Conservation (phyloP, 2,329 filamentous ascomycete genomes). For the Botrytis tulipae region DNA sequence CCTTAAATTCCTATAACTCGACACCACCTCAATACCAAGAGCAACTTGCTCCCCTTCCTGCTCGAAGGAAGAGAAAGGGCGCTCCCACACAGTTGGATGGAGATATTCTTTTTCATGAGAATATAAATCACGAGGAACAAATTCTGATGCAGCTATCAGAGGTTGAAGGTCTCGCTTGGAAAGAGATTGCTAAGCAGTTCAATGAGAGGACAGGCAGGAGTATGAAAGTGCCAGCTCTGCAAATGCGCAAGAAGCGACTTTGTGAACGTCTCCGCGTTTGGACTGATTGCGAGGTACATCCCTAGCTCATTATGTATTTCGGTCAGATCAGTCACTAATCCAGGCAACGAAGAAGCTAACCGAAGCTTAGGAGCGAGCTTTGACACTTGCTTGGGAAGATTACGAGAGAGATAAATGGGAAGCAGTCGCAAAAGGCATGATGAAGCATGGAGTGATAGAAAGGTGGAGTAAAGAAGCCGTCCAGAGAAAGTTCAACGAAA, state of each 20-base stretch:
- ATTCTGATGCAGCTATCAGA: slow-evolving; percentile 39
- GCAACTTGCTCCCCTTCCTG: neutral
- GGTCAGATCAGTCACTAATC: slow-evolving; percentile 21
- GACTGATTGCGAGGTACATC: slow-evolving; percentile 29
- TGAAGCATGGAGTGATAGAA: slow-evolving; percentile 37
- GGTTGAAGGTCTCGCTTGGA: slow-evolving; percentile 39
- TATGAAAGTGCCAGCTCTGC: slow-evolving; percentile 39
- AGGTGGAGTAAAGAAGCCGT: slow-evolving; percentile 39
- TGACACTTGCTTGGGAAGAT: slow-evolving; percentile 37
- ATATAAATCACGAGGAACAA: slow-evolving; percentile 37
- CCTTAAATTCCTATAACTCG: slow-evolving; percentile 26
- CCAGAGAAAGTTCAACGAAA: slow-evolving; percentile 39
- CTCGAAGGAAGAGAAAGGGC: slow-evolving; percentile 33
- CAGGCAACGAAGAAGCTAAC: slow-evolving; percentile 17
- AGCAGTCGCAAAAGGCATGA: slow-evolving; percentile 37
- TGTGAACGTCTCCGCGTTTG: slow-evolving; percentile 38
- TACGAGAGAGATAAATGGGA: slow-evolving; percentile 39
- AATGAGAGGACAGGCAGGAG: slow-evolving; percentile 35
- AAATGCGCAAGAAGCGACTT: slow-evolving; percentile 42
- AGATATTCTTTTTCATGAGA: slow-evolving; percentile 20
- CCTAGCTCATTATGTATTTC: slow-evolving; percentile 19
- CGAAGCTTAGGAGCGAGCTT: slow-evolving; percentile 34
- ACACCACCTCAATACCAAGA: slow-evolving; percentile 23
- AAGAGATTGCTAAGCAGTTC: slow-evolving; percentile 37
- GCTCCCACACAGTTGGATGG: slow-evolving; percentile 23